Evolutionary conservation across 2,329 filamentous ascomycete species (phyloP).

Genomic region (Lojkania enalia): DNA sequence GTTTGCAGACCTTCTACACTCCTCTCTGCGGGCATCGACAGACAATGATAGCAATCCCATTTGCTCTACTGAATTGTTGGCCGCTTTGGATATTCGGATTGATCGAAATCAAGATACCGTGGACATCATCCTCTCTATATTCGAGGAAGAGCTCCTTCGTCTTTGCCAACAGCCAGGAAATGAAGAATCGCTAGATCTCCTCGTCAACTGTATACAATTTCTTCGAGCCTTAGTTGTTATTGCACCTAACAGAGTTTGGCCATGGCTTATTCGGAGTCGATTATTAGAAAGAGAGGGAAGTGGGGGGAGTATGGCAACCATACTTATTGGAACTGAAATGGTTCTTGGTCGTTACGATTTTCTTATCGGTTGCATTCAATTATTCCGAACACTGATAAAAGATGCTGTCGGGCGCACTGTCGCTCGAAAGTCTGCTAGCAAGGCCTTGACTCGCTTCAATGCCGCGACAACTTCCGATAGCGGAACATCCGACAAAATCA

Average conservation of each 20-base stretch:
- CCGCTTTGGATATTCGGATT: conserved; percentile 43
- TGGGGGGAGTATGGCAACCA: conserved; percentile 73
- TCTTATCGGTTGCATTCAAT: conserved; percentile 69
- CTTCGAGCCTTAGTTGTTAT: conserved; percentile 70
- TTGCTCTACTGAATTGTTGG: conserved; percentile 34
- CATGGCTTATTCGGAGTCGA: conserved; percentile 79
- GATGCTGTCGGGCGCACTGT: conserved; percentile 73
- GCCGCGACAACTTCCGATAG: conserved; percentile 59
- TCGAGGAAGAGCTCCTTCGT: conserved; percentile 67
- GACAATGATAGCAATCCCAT: conserved; percentile 14
- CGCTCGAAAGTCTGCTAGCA: conserved; percentile 63
- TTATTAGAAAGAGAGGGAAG: conserved; percentile 77
- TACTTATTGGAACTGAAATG: conserved; percentile 82
- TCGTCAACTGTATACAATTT: conserved; percentile 79
- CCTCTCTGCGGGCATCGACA: conserved; percentile 36
- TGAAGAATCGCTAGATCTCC: conserved; percentile 66
- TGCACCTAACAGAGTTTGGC: conserved; percentile 87
- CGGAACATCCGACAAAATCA: conserved; percentile 75
- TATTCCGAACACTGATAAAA: conserved; percentile 76
- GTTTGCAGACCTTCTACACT: conserved; percentile 68
- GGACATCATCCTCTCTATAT: conserved; percentile 78
- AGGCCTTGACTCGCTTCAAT: conserved; percentile 54
- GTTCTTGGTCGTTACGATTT: conserved; percentile 76
- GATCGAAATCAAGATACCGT: conserved; percentile 71
- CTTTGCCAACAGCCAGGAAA: conserved; percentile 58